phyloP scores from a whole-genome alignment of 1,284 basidiomycete genomes.

The Boletellus sp. region DNA sequence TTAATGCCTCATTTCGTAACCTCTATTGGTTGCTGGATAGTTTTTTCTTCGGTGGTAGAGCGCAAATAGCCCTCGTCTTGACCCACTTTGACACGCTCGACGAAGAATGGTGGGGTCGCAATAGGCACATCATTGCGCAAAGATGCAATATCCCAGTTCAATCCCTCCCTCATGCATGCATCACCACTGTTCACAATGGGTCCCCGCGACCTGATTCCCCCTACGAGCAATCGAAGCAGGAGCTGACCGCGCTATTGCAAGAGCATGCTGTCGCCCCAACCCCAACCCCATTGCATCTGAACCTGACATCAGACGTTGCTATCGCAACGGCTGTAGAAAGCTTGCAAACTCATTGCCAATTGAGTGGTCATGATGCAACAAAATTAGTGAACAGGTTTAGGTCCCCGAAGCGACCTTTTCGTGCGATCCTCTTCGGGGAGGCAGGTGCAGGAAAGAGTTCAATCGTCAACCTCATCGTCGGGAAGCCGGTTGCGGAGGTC shows the following conservation, averaged over 20 bases:
- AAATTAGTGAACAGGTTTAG: conserved; percentile 16
- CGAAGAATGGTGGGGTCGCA: conserved; percentile 26
- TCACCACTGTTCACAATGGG: conserved; percentile 18
- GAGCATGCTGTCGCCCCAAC: conserved; percentile 1
- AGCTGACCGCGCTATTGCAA: conserved; percentile 14
- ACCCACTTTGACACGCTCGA: conserved; percentile 34
- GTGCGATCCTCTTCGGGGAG: conserved; percentile 26
- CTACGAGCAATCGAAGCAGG: conserved; percentile 17
- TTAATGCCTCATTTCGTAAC: conserved; percentile 25
- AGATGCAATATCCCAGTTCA: conserved; percentile 18
- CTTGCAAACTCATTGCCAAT: conserved; percentile 12
- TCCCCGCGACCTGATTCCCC: background rate
- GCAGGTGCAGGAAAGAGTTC: conserved; percentile 35
- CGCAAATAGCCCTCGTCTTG: conserved; percentile 36
- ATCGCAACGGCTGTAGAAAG: background rate
- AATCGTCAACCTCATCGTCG: conserved; percentile 31
- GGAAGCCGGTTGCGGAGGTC: conserved; percentile 20
- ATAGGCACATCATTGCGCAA: conserved; percentile 17
- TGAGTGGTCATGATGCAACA: conserved; percentile 11
- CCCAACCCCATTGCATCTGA: conserved; percentile 9
- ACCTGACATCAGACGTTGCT: conserved; percentile 11
- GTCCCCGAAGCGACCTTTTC: conserved; percentile 12
- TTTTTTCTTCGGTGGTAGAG: conserved; percentile 25
- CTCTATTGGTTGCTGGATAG: conserved; percentile 26
- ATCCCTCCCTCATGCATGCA: conserved; percentile 20